These are phyloP conservation scores for Solanum bulbocastanum DNA, from an alignment of 257 asterid genomes.

Conservation along the genomic window DNA sequence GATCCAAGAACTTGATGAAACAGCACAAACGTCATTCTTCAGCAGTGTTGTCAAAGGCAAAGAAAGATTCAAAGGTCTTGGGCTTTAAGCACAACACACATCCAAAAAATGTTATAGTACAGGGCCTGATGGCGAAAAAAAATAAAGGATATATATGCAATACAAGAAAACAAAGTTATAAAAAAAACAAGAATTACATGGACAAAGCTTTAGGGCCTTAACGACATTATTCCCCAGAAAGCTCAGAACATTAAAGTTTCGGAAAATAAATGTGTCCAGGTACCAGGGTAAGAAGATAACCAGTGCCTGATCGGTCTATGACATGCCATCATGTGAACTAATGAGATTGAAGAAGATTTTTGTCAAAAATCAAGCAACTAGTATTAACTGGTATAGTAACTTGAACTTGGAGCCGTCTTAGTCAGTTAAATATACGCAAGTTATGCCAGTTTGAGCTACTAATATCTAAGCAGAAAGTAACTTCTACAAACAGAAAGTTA, in stretches of 20 bases:
- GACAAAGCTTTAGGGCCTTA: background rate
- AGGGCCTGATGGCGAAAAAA: background rate
- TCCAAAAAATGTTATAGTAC: background rate
- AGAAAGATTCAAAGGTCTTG: background rate
- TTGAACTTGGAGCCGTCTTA: background rate
- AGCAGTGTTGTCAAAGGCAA: background rate
- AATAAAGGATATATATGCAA: background rate
- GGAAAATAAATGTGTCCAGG: background rate
- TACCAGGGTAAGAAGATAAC: background rate
- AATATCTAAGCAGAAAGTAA: background rate
- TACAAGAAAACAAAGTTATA: background rate
- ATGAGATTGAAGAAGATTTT: background rate
- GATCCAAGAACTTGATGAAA: background rate
- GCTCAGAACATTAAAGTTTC: background rate
- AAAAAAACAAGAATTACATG: background rate
- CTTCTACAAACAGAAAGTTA: background rate
- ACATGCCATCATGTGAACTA: background rate
- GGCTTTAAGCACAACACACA: background rate
- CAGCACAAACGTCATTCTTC: background rate
- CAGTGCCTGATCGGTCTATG: background rate
- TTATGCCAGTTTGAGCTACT: background rate
- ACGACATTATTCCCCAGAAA: background rate
- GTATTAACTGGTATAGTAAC: background rate
- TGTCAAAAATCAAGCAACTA: background rate
- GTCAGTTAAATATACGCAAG: background rate